phyloP scores from a whole-genome alignment of 306 rosid genomes.

The Argentina anserina region DNA sequence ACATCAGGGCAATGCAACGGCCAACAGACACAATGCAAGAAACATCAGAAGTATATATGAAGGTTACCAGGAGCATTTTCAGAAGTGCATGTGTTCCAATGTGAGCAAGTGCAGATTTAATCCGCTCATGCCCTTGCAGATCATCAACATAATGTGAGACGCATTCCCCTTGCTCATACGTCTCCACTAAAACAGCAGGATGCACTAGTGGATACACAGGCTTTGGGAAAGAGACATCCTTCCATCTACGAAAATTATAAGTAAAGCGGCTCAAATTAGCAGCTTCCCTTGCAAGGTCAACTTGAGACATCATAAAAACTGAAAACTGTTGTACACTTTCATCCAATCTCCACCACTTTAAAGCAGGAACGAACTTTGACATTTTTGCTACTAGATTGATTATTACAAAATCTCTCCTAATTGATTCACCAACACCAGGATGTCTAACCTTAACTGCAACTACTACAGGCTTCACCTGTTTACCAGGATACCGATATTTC shows the following conservation, averaged over 20 bases:
- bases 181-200: conserved; percentile 97
- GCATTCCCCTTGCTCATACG: conserved; percentile 90
- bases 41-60: neutral
- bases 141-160: conserved; percentile 83
- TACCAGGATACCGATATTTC: conserved; percentile 87
- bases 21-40: conserved; percentile 14
- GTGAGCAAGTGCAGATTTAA: conserved; percentile 90
- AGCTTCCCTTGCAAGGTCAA: conserved; percentile 99
- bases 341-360: conserved; percentile 93
- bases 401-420: conserved; percentile 89
- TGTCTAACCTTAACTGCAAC: conserved; percentile 98
- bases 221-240: conserved; percentile 94
- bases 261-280: conserved; percentile 95
- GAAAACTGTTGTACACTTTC: conserved; percentile 99
- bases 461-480: conserved; percentile 56
- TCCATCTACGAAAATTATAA: conserved; percentile 92
- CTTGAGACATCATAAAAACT: conserved; percentile 99
- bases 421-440: conserved; percentile 97
- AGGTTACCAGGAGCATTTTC: conserved; percentile 97
- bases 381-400: conserved; percentile 69
- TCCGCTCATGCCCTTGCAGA: conserved; percentile 70
- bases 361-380: conserved; percentile 74
- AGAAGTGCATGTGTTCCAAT: conserved; percentile 96
- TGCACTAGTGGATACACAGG: conserved; percentile 97
- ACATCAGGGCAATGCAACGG: neutral